These are phyloP conservation scores for Acanthochlamys bracteata DNA, from an alignment of 106 monocot genomes.

Conservation along the genomic window DNA sequence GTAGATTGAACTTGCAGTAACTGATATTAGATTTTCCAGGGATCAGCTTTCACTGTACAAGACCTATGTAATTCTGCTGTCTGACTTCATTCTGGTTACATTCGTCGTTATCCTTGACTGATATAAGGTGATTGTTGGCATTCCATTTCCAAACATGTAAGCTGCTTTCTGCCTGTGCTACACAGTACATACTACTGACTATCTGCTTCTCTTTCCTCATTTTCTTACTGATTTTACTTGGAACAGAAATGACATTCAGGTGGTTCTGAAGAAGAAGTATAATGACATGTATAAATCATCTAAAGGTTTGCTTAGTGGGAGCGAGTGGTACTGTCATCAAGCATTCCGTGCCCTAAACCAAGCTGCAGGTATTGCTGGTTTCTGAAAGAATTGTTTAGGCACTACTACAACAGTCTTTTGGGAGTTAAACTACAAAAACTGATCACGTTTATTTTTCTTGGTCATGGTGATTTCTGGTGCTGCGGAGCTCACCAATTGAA, in stretches of 20 bases:
- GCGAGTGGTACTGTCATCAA: conserved; percentile 98
- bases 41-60: neutral
- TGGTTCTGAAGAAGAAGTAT: conserved; percentile 82
- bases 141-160: conserved; percentile 98
- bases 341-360: conserved; percentile 99
- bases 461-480: too few relatives aligned
- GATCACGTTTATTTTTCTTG: too few relatives aligned
- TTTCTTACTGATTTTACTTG: conserved; percentile 21
- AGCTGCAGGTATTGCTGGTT: conserved; percentile 64
- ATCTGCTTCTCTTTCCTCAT: neutral
- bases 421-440: too few relatives aligned
- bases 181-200: neutral
- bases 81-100: too few relatives aligned
- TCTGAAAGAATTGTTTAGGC: too few relatives aligned
- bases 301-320: conserved; percentile 79
- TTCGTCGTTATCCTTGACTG: conserved; percentile 39
- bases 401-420: too few relatives aligned
- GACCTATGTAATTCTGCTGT: neutral
- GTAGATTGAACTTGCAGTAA: too few relatives aligned
- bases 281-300: conserved; percentile 81
- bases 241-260: conserved; percentile 88
- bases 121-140: conserved; percentile 89
- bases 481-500: too few relatives aligned
- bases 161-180: conserved; percentile 18
- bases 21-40: too few relatives aligned